Evolutionary conservation across 2,329 filamentous ascomycete genomes (phyloP).

Genomic region (Fusarium sp.): DNA sequence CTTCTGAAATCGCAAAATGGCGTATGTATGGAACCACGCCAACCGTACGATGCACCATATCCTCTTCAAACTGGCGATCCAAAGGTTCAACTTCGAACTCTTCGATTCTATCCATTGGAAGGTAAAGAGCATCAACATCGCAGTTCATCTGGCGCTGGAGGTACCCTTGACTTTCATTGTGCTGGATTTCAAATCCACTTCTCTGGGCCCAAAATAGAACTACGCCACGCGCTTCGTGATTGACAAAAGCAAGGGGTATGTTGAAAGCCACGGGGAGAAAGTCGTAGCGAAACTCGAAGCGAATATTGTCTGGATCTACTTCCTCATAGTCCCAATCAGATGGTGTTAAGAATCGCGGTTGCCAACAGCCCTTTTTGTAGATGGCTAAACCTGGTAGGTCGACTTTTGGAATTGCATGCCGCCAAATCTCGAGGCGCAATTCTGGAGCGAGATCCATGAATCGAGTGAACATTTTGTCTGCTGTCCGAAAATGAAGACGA

Average conservation of each 20-base stretch:
- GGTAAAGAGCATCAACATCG: slow-evolving; percentile 10
- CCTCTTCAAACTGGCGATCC: not conserved
- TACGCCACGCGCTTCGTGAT: slow-evolving; percentile 11
- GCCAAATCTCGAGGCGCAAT: slow-evolving; percentile 29
- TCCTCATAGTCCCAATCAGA: slow-evolving; percentile 7
- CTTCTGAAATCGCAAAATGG: slow-evolving; percentile 12
- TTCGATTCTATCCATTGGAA: not conserved
- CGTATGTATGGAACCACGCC: not conserved
- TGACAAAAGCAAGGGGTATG: slow-evolving; percentile 8
- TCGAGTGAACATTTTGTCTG: slow-evolving; percentile 4
- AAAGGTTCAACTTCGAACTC: not conserved
- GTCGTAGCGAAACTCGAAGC: slow-evolving; percentile 17
- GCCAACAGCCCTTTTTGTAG: slow-evolving; percentile 18
- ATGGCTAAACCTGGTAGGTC: not conserved
- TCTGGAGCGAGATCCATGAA: slow-evolving; percentile 19
- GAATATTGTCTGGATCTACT: not conserved
- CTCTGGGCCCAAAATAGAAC: slow-evolving; percentile 8
- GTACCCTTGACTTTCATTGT: not conserved
- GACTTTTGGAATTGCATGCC: slow-evolving; percentile 2
- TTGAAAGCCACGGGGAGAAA: not conserved
- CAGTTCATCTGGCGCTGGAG: slow-evolving; percentile 23
- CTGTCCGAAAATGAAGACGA: too few relatives aligned
- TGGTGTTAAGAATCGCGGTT: not conserved
- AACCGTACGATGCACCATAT: not conserved
- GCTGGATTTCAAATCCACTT: not conserved